These are phyloP conservation scores for Populus hybrid DNA, from an alignment of 441 rosid species.

Conservation along the genomic window DNA sequence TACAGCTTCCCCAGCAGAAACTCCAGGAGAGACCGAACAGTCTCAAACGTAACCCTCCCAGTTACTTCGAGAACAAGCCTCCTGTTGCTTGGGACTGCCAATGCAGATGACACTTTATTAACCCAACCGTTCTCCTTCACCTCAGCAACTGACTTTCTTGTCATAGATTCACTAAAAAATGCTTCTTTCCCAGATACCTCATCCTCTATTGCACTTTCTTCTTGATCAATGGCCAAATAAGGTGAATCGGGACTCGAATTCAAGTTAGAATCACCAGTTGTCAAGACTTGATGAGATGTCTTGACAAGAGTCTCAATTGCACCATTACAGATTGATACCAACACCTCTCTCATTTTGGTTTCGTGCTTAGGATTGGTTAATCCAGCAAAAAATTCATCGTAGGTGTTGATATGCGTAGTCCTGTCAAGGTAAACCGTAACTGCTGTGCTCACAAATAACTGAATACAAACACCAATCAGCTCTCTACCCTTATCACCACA, in stretches of 20 bases:
- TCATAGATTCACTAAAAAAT: constrained; percentile 15
- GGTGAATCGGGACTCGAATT: constrained; percentile 15
- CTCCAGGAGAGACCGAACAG: constrained; percentile 63
- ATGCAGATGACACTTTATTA: constrained; percentile 50
- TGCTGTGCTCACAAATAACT: constrained; percentile 64
- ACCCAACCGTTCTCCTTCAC: constrained; percentile 38
- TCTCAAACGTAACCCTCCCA: constrained; percentile 61
- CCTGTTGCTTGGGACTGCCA: constrained; percentile 63
- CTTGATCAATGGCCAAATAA: constrained; percentile 16
- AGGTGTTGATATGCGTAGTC: constrained; percentile 59
- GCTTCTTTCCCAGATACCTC: constrained; percentile 17
- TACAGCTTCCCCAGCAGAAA: constrained; percentile 44
- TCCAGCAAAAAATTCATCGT: constrained; percentile 65
- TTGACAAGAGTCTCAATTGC: constrained; percentile 66
- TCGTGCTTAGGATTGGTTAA: constrained; percentile 71
- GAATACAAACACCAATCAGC: constrained; percentile 64
- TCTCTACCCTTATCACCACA: constrained; percentile 42
- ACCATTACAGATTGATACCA: constrained; percentile 53
- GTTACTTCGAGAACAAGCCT: constrained; percentile 62
- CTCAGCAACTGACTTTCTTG: constrained; percentile 16
- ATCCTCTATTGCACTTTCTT: constrained; percentile 3
- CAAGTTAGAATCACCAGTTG: constrained; percentile 17
- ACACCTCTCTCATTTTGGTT: constrained; percentile 39
- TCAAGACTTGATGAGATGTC: constrained; percentile 52
- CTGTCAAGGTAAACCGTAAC: constrained; percentile 78